Conservation (phyloP, 495 filamentous ascomycete species). For the Penicillium taxi region DNA sequence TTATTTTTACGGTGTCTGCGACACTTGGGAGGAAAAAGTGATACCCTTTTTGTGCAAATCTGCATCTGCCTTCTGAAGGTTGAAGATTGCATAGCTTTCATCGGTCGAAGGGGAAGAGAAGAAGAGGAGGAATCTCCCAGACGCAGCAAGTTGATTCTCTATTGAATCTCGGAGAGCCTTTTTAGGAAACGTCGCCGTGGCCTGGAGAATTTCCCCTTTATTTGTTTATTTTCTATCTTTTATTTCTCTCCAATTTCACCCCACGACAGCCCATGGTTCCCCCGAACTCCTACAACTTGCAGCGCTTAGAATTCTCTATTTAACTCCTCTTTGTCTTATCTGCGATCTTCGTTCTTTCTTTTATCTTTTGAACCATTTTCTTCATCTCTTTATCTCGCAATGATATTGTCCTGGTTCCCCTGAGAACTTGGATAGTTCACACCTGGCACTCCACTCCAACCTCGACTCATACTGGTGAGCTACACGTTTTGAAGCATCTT, state of each 20-base stretch:
- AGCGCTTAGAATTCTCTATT: conserved; percentile 31
- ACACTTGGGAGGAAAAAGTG: conserved; percentile 45
- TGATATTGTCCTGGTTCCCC: conserved; percentile 16
- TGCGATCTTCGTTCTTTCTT: conserved; percentile 21
- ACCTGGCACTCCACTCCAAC: conserved; percentile 13
- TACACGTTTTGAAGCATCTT: conserved; percentile 28
- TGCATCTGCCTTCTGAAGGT: conserved; percentile 38
- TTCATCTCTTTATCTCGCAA: conserved; percentile 17
- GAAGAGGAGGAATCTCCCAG: conserved; percentile 20
- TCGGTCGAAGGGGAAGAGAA: conserved; percentile 24
- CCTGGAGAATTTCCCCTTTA: conserved; percentile 22
- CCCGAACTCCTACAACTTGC: conserved; percentile 25
- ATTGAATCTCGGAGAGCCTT: too few species aligned
- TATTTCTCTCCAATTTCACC: too few species aligned
- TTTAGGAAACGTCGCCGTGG: conserved; percentile 27
- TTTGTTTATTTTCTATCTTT: too few species aligned
- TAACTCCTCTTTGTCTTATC: conserved; percentile 17
- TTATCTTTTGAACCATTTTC: conserved; percentile 18
- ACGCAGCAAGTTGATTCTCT: conserved; percentile 24
- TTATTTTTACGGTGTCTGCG: conserved; percentile 38
- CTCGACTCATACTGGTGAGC: conserved; percentile 19
- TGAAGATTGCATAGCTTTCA: conserved; percentile 36
- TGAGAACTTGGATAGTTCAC: conserved; percentile 4
- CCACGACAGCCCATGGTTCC: too few species aligned
- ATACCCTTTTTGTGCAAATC: conserved; percentile 46